Evolutionary conservation across 768 basidiomycete genomes (phyloP).

Genomic region (Rhodosporidiobolus odoratus): DNA sequence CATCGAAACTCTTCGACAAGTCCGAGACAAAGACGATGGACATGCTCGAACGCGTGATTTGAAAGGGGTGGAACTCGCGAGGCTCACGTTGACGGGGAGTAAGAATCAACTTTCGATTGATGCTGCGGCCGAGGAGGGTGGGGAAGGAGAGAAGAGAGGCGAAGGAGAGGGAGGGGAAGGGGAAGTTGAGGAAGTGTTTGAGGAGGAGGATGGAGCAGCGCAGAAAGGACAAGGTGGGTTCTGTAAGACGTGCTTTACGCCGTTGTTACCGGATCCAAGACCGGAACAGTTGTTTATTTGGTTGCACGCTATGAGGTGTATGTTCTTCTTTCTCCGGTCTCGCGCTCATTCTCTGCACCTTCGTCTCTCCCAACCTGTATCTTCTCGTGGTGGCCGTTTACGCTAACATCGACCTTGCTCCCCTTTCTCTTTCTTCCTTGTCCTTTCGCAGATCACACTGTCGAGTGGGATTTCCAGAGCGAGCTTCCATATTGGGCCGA

Average conservation of each 20-base stretch:
- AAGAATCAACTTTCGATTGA: background rate
- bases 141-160: background rate
- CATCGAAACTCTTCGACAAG: conserved; percentile 72
- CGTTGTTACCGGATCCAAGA: conserved; percentile 84
- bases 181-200: background rate
- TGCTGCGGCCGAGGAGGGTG: background rate
- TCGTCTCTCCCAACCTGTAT: conserved; percentile 44
- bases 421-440: background rate
- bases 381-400: conserved; percentile 39
- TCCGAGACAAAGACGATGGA: conserved; percentile 86
- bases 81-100: background rate
- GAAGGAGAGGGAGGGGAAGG: background rate
- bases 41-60: conserved; percentile 84
- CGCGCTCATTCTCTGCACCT: conserved; percentile 66
- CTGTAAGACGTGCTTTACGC: conserved; percentile 86
- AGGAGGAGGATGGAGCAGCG: conserved; percentile 1
- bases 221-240: conserved; percentile 49
- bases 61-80: conserved; percentile 52
- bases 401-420: conserved; percentile 20
- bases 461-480: conserved; percentile 74
- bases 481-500: conserved; percentile 83
- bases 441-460: conserved; percentile 56
- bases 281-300: conserved; percentile 93
- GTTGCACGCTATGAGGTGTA: conserved; percentile 74
- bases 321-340: conserved; percentile 26